phyloP scores from a whole-genome alignment of 495 filamentous ascomycete genomes.

The Podospora pseudopauciseta region DNA sequence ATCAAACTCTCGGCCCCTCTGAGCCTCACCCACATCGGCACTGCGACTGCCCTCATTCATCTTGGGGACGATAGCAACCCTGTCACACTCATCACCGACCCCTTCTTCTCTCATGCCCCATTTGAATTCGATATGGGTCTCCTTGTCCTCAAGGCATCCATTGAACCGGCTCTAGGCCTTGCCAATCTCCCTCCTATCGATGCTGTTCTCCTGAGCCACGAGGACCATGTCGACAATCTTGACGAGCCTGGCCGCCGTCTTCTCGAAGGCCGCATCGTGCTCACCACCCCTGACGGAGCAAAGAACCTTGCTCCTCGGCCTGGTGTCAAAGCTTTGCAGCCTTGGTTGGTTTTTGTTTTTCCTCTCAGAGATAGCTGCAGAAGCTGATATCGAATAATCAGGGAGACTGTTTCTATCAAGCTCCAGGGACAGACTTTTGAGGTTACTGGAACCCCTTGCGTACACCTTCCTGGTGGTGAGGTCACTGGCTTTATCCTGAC shows the following conservation, averaged over 20 bases:
- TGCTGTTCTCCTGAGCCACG: constrained; percentile 52
- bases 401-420: constrained; percentile 22
- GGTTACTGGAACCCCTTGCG: constrained; percentile 45
- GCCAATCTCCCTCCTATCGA: constrained; percentile 48
- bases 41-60: constrained; percentile 49
- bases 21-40: constrained; percentile 48
- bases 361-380: not conserved
- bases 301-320: constrained; percentile 43
- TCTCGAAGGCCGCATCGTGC: constrained; percentile 47
- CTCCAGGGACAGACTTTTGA: constrained; percentile 43
- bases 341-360: constrained; percentile 18
- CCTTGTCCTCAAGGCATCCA: constrained; percentile 31
- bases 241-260: constrained; percentile 40
- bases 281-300: constrained; percentile 51
- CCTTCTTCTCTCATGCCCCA: constrained; percentile 49
- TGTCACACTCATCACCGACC: constrained; percentile 53
- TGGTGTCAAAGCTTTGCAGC: constrained; percentile 39
- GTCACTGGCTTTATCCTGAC: constrained; percentile 49
- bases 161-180: constrained; percentile 37
- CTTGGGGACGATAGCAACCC: constrained; percentile 44
- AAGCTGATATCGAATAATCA: not conserved
- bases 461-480: constrained; percentile 47
- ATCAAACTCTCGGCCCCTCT: constrained; percentile 19
- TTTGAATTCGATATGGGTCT: constrained; percentile 36
- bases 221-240: constrained; percentile 55